Conservation (phyloP, 1,284 basidiomycete species). For the Cutaneotrichosporon sp. region DNA sequence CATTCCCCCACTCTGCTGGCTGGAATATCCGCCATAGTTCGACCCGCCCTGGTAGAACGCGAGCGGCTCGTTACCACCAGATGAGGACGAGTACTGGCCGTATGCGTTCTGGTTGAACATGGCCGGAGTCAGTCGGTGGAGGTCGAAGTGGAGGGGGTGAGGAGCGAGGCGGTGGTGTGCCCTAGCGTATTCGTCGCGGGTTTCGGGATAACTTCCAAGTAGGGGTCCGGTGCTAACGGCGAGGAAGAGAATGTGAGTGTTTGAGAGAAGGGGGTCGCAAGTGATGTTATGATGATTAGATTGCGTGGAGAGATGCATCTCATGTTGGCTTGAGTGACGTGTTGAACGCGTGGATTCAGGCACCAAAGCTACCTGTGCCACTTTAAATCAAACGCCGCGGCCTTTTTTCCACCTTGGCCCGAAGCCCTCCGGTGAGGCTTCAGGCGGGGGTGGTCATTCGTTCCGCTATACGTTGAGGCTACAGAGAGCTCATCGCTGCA, state of each 20-base stretch:
- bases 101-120: constrained; percentile 35
- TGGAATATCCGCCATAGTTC: constrained; percentile 13
- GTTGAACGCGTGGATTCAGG: constrained; percentile 9
- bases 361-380: neutral
- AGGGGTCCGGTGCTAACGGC: neutral
- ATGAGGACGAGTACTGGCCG: constrained; percentile 18
- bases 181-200: neutral
- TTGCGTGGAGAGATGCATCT: neutral
- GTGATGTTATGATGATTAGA: neutral
- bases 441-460: neutral
- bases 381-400: neutral
- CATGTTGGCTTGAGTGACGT: constrained; percentile 4
- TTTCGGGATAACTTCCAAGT: neutral
- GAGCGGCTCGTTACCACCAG: constrained; percentile 34
- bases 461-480: constrained; percentile 2
- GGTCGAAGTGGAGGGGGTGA: constrained; percentile 8
- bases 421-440: neutral
- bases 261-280: neutral
- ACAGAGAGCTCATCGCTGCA: constrained; percentile 13
- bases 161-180: neutral
- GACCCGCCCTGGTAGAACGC: constrained; percentile 44
- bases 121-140: constrained; percentile 17
- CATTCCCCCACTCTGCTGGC: constrained; percentile 12
- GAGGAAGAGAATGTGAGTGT: neutral
- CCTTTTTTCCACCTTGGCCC: neutral